A percentile compares a stretch with the other conserved stretches of the same genome.
phyloP scores from a whole-genome alignment of 2,329 filamentous ascomycete genomes.

The Aureobasidium zeae region DNA sequence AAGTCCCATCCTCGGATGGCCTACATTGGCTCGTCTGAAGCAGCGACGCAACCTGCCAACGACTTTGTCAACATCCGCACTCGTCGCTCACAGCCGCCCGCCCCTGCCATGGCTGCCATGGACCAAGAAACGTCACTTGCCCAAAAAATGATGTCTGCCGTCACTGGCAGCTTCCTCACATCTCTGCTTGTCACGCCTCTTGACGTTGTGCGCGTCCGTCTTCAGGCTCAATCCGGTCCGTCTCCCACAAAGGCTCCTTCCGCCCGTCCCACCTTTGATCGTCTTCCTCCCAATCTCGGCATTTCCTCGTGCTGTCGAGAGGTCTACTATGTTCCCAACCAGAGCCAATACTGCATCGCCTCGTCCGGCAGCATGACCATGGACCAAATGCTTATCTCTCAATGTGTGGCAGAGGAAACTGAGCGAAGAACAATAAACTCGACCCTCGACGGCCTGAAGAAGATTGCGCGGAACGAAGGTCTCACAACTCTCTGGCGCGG shows the following conservation, averaged over 20 bases:
- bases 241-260: conserved; percentile 45
- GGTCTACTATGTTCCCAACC: conserved; percentile 91
- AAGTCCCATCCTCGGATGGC: no score
- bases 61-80: conserved; percentile 19
- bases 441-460: conserved; percentile 82
- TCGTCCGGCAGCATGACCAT: conserved; percentile 36
- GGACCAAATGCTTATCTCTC: conserved; percentile 39
- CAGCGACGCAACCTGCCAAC: conserved; percentile 8
- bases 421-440: conserved; percentile 78
- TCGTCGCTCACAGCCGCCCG: background rate
- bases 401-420: conserved; percentile 81
- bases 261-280: conserved; percentile 48
- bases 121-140: conserved; percentile 62
- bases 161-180: conserved; percentile 81
- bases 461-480: conserved; percentile 92
- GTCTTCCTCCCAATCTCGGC: conserved; percentile 74
- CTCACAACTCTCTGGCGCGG: conserved; percentile 81
- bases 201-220: conserved; percentile 88
- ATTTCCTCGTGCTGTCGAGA: conserved; percentile 93
- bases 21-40: conserved; percentile 4
- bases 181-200: conserved; percentile 87
- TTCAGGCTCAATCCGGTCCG: conserved; percentile 69
- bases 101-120: conserved; percentile 27
- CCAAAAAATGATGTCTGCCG: conserved; percentile 93
- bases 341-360: conserved; percentile 69